Evolutionary conservation across 1,284 basidiomycete species (phyloP).

Genomic region (Anthracocystis walkeri): DNA sequence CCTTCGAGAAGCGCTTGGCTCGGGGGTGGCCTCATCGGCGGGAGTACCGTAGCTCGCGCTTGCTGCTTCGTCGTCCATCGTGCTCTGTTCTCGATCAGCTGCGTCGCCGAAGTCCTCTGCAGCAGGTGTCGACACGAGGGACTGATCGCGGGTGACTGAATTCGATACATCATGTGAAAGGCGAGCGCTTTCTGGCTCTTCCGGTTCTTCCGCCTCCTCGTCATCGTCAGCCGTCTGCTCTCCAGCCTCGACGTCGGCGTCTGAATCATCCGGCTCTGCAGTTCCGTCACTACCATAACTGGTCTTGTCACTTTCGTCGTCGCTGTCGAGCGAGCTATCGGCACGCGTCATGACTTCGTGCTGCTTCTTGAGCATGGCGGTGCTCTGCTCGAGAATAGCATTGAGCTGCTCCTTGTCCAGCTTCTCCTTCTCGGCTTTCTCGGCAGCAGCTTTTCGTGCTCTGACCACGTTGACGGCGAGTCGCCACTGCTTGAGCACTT

Average conservation of each 20-base stretch:
- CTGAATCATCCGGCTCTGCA: constrained; percentile 28
- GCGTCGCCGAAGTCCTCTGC: not conserved
- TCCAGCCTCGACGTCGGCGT: constrained; percentile 20
- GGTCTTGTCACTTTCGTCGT: constrained; percentile 42
- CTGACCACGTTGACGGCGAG: constrained; percentile 87
- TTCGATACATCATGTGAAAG: constrained; percentile 13
- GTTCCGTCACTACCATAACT: constrained; percentile 38
- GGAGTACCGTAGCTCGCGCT: not conserved
- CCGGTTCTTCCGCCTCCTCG: constrained; percentile 43
- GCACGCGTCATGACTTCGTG: constrained; percentile 62
- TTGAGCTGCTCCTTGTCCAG: constrained; percentile 86
- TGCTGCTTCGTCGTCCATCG: constrained; percentile 1
- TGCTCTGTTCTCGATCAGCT: not conserved
- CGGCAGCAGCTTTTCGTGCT: constrained; percentile 75
- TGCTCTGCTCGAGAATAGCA: constrained; percentile 89
- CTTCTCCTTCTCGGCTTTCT: constrained; percentile 77
- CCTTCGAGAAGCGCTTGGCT: constrained; percentile 6
- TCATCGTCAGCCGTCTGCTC: constrained; percentile 25
- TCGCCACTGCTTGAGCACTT: constrained; percentile 86
- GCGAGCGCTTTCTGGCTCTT: constrained; percentile 5
- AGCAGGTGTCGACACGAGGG: constrained; percentile 12
- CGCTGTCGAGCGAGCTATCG: constrained; percentile 29
- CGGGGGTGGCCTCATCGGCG: not conserved
- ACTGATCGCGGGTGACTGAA: constrained; percentile 15
- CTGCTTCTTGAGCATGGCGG: constrained; percentile 83